Conservation (phyloP, 345 rosid genomes). For the Euclidium syriacum region DNA sequence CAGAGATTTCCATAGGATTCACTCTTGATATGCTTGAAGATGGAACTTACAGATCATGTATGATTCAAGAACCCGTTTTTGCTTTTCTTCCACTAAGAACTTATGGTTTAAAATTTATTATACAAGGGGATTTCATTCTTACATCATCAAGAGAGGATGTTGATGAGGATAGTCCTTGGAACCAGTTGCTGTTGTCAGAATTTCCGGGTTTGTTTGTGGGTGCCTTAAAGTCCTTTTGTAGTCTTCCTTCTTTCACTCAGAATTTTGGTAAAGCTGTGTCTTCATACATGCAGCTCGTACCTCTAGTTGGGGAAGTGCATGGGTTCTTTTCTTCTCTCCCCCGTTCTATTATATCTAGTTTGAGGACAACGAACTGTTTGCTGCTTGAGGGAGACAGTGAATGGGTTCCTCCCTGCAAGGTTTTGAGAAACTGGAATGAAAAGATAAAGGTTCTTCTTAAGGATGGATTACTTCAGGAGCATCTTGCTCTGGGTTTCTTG, state of each 20-base stretch:
- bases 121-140: slow-evolving; percentile 94
- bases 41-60: slow-evolving; percentile 52
- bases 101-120: slow-evolving; percentile 87
- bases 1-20: slow-evolving; percentile 83
- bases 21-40: slow-evolving; percentile 60
- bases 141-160: slow-evolving; percentile 99
- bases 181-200: slow-evolving; percentile 80
- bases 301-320: slow-evolving; percentile 87
- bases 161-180: slow-evolving; percentile 91
- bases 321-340: slow-evolving; percentile 87
- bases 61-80: slow-evolving; percentile 80
- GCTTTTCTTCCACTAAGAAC: slow-evolving; percentile 93
- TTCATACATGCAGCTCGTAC: slow-evolving; percentile 81
- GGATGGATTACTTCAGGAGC: slow-evolving; percentile 57
- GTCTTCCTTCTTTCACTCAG: slow-evolving; percentile 74
- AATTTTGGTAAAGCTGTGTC: slow-evolving; percentile 79
- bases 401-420: slow-evolving; percentile 93
- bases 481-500: slow-evolving; percentile 81
- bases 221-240: slow-evolving; percentile 64
- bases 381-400: slow-evolving; percentile 67
- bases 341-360: slow-evolving; percentile 49
- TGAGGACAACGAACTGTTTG: slow-evolving; percentile 68
- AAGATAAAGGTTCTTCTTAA: slow-evolving; percentile 52
- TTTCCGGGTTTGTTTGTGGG: slow-evolving; percentile 72
- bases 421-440: slow-evolving; percentile 80